phyloP scores from a whole-genome alignment of 768 basidiomycete genomes.

The Daedalea quercina region DNA sequence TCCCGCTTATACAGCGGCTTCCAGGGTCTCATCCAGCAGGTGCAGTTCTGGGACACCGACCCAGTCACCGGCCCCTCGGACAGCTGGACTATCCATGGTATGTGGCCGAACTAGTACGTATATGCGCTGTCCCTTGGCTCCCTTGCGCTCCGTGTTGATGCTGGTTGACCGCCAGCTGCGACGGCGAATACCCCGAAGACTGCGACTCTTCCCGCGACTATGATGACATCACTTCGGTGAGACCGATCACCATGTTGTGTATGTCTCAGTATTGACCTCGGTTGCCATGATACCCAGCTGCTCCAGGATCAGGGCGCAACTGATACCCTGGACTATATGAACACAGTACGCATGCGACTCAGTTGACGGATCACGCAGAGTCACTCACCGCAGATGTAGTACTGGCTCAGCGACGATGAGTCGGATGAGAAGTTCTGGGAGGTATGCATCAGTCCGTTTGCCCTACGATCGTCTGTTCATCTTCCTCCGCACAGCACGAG shows the following conservation, averaged over 20 bases:
- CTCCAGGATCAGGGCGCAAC: slow-evolving; percentile 50
- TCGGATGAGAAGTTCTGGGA: slow-evolving; percentile 63
- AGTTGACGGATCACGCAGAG: slow-evolving; percentile 10
- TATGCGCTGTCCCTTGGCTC: slow-evolving; percentile 4
- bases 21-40: slow-evolving; percentile 56
- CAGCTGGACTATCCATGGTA: slow-evolving; percentile 72
- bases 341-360: slow-evolving; percentile 13
- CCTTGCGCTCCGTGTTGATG: not conserved
- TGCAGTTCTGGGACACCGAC: slow-evolving; percentile 54
- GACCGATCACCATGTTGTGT: slow-evolving; percentile 4
- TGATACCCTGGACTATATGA: slow-evolving; percentile 55
- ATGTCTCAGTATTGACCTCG: not conserved
- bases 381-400: slow-evolving; percentile 30
- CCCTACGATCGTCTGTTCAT: not conserved
- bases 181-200: slow-evolving; percentile 31
- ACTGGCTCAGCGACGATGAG: slow-evolving; percentile 58
- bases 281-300: slow-evolving; percentile 33
- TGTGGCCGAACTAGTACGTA: slow-evolving; percentile 60
- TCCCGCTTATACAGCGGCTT: not conserved
- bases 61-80: slow-evolving; percentile 54
- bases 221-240: slow-evolving; percentile 34
- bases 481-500: slow-evolving; percentile 43
- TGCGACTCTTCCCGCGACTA: slow-evolving; percentile 41
- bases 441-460: slow-evolving; percentile 29
- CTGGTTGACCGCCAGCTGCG: slow-evolving; percentile 37